Evolutionary conservation across 768 basidiomycete genomes (phyloP).

Genomic region (Galerina sulciceps): DNA sequence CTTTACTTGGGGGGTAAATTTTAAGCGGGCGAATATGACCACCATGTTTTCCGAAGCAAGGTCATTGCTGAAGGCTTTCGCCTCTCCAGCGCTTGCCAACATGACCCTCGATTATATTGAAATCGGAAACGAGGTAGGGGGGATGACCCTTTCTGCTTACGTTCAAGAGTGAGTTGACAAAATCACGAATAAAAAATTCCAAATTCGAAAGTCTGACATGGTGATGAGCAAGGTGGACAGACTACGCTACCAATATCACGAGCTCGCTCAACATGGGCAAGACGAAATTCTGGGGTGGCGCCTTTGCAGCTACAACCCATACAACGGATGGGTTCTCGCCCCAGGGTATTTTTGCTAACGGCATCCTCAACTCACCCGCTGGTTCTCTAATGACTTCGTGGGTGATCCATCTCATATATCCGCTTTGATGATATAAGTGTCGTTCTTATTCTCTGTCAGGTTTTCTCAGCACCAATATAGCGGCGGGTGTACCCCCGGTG

Average conservation of each 20-base stretch:
- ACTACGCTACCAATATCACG: conserved; percentile 54
- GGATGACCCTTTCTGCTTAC: conserved; percentile 30
- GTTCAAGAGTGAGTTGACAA: conserved; percentile 51
- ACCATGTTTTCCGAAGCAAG: conserved; percentile 50
- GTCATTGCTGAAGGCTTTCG: conserved; percentile 53
- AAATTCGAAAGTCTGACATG: conserved; percentile 42
- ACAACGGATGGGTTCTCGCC: conserved; percentile 40
- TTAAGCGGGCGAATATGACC: conserved; percentile 58
- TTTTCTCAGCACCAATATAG: conserved; percentile 63
- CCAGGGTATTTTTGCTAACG: conserved; percentile 52
- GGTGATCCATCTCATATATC: conserved; percentile 12
- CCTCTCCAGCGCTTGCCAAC: conserved; percentile 37
- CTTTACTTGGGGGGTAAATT: conserved; percentile 70
- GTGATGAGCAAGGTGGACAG: conserved; percentile 47
- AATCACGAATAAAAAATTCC: conserved; percentile 21
- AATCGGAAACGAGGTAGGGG: conserved; percentile 64
- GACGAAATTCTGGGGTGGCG: conserved; percentile 51
- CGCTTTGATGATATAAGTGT: not conserved
- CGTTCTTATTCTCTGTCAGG: conserved; percentile 26
- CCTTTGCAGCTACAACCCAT: conserved; percentile 54
- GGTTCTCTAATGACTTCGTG: conserved; percentile 60
- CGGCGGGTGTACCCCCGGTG: conserved; percentile 66
- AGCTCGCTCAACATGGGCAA: conserved; percentile 27
- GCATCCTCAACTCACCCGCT: conserved; percentile 49
- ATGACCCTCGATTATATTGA: conserved; percentile 60